phyloP scores from a whole-genome alignment of 2,329 filamentous ascomycete species.

The Didymella pomorum region DNA sequence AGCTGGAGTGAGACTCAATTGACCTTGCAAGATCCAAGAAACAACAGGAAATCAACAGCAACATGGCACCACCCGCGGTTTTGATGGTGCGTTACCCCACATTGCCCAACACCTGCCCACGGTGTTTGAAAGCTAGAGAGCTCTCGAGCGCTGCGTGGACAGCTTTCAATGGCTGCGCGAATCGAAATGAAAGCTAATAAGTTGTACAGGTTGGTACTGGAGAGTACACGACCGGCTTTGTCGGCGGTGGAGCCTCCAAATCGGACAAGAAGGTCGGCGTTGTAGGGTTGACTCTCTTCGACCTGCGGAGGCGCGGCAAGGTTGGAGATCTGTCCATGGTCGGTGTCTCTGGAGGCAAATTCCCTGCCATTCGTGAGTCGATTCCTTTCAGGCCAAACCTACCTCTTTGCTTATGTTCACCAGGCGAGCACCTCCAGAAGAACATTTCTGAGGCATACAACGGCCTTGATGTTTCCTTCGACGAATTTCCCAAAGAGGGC shows the following conservation, averaged over 20 bases:
- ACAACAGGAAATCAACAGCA: slow-evolving; percentile 19
- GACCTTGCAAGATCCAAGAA: slow-evolving; percentile 1
- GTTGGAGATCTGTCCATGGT: slow-evolving; percentile 88
- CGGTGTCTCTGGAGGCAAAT: slow-evolving; percentile 87
- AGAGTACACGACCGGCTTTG: slow-evolving; percentile 96
- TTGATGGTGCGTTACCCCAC: slow-evolving; percentile 53
- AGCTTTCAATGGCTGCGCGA: neutral
- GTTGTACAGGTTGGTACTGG: slow-evolving; percentile 76
- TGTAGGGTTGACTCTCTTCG: slow-evolving; percentile 87
- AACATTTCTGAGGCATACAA: slow-evolving; percentile 93
- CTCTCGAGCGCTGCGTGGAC: neutral
- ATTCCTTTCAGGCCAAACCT: neutral
- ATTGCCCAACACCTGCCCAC: slow-evolving; percentile 4
- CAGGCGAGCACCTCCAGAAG: slow-evolving; percentile 81
- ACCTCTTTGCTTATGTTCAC: slow-evolving; percentile 26
- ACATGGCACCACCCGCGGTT: slow-evolving; percentile 60
- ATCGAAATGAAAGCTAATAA: slow-evolving; percentile 18
- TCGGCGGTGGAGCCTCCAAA: slow-evolving; percentile 80
- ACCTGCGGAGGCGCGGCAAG: slow-evolving; percentile 86
- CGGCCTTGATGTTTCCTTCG: slow-evolving; percentile 83
- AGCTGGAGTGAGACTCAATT: slow-evolving; percentile 19
- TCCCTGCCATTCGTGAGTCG: slow-evolving; percentile 82
- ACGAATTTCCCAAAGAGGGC: slow-evolving; percentile 80
- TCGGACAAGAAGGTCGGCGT: slow-evolving; percentile 98
- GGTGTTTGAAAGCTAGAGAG: neutral